phyloP scores from a whole-genome alignment of 768 basidiomycete genomes.

The Favolaschia claudopus region DNA sequence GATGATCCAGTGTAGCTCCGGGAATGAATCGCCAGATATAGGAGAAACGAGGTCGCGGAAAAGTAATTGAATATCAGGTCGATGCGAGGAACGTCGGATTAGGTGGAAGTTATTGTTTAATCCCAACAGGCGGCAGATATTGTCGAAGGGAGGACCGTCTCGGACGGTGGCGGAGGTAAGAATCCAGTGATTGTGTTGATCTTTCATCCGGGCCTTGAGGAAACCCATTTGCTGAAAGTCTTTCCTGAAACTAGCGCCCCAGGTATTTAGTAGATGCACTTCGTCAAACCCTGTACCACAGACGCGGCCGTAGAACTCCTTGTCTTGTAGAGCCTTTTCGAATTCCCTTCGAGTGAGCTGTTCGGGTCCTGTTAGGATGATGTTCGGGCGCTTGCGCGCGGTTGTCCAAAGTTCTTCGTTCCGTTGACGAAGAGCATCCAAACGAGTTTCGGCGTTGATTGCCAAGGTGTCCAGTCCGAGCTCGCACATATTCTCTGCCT shows the following conservation, averaged over 20 bases:
- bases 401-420: conserved; percentile 19
- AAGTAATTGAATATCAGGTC: conserved; percentile 16
- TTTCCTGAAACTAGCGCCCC: conserved; percentile 21
- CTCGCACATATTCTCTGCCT: background rate
- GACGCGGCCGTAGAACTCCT: conserved; percentile 7
- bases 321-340: conserved; percentile 13
- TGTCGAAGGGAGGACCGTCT: background rate
- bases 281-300: conserved; percentile 24
- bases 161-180: conserved; percentile 24
- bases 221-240: conserved; percentile 22
- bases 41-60: conserved; percentile 10
- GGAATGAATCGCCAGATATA: conserved; percentile 10
- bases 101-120: conserved; percentile 7
- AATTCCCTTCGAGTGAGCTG: conserved; percentile 19
- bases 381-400: conserved; percentile 3
- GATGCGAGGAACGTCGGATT: conserved; percentile 16
- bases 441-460: conserved; percentile 19
- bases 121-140: conserved; percentile 14
- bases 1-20: conserved; percentile 21
- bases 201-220: conserved; percentile 3
- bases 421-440: background rate
- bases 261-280: conserved; percentile 22
- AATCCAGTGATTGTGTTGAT: conserved; percentile 3
- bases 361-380: conserved; percentile 23
- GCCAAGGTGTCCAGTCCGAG: conserved; percentile 8